A percentile compares a stretch with the other conserved stretches of the same genome.
These are phyloP conservation scores for Metschnikowia bowlesiae DNA, from an alignment of 805 yeast genomes.

Conservation along the genomic window DNA sequence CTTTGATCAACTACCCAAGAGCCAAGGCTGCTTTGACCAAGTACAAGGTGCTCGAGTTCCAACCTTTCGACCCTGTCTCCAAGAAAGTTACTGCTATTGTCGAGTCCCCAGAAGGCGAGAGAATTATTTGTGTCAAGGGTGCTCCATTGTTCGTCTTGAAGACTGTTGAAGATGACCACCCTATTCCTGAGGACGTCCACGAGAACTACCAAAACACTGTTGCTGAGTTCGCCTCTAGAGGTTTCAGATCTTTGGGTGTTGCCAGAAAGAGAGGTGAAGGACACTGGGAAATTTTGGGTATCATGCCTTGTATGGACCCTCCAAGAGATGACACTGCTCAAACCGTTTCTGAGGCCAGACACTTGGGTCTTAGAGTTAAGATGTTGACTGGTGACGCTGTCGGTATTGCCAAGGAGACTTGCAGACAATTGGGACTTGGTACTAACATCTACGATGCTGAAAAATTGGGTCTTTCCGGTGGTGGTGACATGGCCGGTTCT, in stretches of 20 bases:
- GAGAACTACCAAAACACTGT: constrained; percentile 96
- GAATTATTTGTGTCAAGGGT: constrained; percentile 95
- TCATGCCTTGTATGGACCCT: constrained; percentile 98
- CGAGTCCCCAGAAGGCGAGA: constrained; percentile 93
- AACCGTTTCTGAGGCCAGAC: constrained; percentile 87
- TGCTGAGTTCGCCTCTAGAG: constrained; percentile 96
- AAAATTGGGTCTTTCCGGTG: constrained; percentile 89
- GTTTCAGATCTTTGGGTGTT: constrained; percentile 98
- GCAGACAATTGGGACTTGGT: constrained; percentile 96
- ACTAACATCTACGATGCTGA: constrained; percentile 96
- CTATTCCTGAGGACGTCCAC: constrained; percentile 88
- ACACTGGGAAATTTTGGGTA: constrained; percentile 96
- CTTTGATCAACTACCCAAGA: constrained; percentile 82
- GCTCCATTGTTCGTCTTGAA: constrained; percentile 95
- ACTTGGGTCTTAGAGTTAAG: constrained; percentile 90
- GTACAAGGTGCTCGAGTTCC: constrained; percentile 93
- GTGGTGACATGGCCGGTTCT: constrained; percentile 94
- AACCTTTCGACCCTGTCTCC: constrained; percentile 96
- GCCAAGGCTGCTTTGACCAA: constrained; percentile 90
- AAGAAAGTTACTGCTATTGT: constrained; percentile 94
- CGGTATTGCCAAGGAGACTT: constrained; percentile 97
- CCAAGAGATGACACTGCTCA: constrained; percentile 98
- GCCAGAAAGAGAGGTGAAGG: constrained; percentile 98
- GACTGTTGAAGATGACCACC: constrained; percentile 96
- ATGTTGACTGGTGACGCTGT: constrained; percentile 99